Evolutionary conservation across 75 land plant genomes (phyloP), one percentile per base, ranked within the genome.

Genomic region (Cupressus sempervirens): DNA sequence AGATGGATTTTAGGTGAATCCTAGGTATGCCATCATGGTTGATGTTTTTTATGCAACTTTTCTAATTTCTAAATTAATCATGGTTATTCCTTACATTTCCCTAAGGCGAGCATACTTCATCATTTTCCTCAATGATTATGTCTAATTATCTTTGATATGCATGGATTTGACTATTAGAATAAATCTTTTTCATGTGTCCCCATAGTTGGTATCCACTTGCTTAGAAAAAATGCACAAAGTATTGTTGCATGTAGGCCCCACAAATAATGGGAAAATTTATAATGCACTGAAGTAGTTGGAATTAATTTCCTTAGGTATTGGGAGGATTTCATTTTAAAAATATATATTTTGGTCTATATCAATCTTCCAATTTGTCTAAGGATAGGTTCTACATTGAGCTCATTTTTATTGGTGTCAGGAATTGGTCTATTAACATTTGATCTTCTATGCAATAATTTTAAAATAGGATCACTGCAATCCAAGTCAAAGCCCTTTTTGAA

Each of bases 251-350:
- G 91, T 93, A 38, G 99, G 99, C 23, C 99, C 99, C 67, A 97
- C 99, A 86, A 97, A 97, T 73, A 95, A 94, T 88, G 99, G 99
- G 54, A 97, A 97, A 90, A 97, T 97, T 41, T 90, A 93, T 83
- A 86, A 89, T 83, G 99, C 99, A 18, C 81, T 97, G 83, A 93
- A 93, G 84, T 83, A 81, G 72, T 86, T 97, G 43, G 92, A 91
- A 76, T 83, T 86, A 67, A 89, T 91, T 80, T 84, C 92, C 41
- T 92, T 94, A 76, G 98, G 98, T 96, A 86, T 65, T 82, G 20
- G 32, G 53, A 53, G 14, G 23, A 82, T 82, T 48, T 34, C 40
- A 14, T 77, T 38, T 38, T 84, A 41, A 20, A 16, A 46, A 32
- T 23, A 9, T n/a, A n/a, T 56, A 41, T 1, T 72, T 54, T 41